Conservation (phyloP, 148 eudicot genomes). For the Persicaria maculosa region DNA sequence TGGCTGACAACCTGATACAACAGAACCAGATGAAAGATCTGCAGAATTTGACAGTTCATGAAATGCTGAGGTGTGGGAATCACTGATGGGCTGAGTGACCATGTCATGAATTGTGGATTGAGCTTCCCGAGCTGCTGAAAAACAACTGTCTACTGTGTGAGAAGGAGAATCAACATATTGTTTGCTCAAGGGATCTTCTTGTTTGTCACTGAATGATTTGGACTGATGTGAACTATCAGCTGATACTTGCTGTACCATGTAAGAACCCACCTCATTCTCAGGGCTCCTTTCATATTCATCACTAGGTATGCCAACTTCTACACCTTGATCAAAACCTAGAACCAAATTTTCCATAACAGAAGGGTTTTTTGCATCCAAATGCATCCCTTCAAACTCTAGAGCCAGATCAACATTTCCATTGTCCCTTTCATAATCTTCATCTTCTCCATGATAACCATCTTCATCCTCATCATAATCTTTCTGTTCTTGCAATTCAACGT, state of each 20-base stretch:
- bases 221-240: slow-evolving; percentile 23
- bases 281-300: slow-evolving; percentile 58
- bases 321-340: slow-evolving; percentile 92
- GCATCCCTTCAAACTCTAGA: slow-evolving; percentile 56
- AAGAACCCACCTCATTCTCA: slow-evolving; percentile 31
- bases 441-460: slow-evolving; percentile 74
- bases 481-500: slow-evolving; percentile 61
- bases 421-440: slow-evolving; percentile 65
- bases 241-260: slow-evolving; percentile 30
- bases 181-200: slow-evolving; percentile 26
- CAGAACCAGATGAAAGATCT: slow-evolving; percentile 21
- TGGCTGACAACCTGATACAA: slow-evolving; percentile 24
- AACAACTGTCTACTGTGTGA: slow-evolving; percentile 18
- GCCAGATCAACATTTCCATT: slow-evolving; percentile 46
- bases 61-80: slow-evolving; percentile 21
- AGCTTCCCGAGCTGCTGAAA: slow-evolving; percentile 25
- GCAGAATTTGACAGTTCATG: slow-evolving; percentile 28
- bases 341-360: slow-evolving; percentile 58
- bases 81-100: slow-evolving; percentile 23
- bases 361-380: slow-evolving; percentile 43
- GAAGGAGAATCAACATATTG: slow-evolving; percentile 26
- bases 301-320: slow-evolving; percentile 68
- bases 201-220: slow-evolving; percentile 30
- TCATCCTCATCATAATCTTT: slow-evolving; percentile 92
- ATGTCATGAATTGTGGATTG: slow-evolving; percentile 28